These are phyloP conservation scores for Oryza longistaminata DNA, from an alignment of 176 grass and related monocot genomes.

Conservation along the genomic window DNA sequence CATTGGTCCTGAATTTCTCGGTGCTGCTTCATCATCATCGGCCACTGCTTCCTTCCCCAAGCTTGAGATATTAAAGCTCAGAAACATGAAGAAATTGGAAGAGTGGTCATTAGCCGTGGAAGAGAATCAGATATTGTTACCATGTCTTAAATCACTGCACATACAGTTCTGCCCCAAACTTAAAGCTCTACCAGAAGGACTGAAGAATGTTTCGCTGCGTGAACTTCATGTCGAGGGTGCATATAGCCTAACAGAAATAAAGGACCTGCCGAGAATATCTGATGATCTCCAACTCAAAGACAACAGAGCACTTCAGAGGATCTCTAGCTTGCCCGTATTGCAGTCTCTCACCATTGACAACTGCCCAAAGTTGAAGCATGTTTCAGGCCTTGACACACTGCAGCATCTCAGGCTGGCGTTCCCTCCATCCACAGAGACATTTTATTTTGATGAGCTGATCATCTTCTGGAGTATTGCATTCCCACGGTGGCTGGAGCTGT, in stretches of 20 bases:
- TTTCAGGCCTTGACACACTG: conserved; percentile 52
- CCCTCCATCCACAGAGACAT: conserved; percentile 68
- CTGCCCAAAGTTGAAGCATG: conserved; percentile 74
- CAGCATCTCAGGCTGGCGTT: conserved; percentile 59
- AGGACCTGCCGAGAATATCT: conserved; percentile 53
- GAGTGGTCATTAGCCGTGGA: conserved; percentile 66
- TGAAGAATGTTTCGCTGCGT: conserved; percentile 41
- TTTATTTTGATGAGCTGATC: conserved; percentile 76
- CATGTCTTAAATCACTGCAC: conserved; percentile 65
- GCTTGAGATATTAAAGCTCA: conserved; percentile 62
- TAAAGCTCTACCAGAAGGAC: conserved; percentile 73
- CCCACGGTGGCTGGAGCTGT: conserved; percentile 63
- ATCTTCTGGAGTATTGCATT: conserved; percentile 77
- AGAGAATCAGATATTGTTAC: conserved; percentile 45
- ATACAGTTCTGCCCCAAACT: conserved; percentile 70
- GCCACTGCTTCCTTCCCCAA: conserved; percentile 57
- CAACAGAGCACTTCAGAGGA: conserved; percentile 56
- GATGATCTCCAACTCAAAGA: conserved; percentile 60
- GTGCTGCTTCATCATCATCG: conserved; percentile 40
- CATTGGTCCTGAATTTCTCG: conserved; percentile 72
- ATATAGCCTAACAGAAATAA: conserved; percentile 64
- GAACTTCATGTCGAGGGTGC: conserved; percentile 52
- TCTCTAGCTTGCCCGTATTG: conserved; percentile 54
- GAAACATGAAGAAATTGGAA: conserved; percentile 69
- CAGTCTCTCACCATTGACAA: conserved; percentile 46